Evolutionary conservation across 192 early-diverging fungal species (phyloP).

Genomic region (Cetraspora pellucida): DNA sequence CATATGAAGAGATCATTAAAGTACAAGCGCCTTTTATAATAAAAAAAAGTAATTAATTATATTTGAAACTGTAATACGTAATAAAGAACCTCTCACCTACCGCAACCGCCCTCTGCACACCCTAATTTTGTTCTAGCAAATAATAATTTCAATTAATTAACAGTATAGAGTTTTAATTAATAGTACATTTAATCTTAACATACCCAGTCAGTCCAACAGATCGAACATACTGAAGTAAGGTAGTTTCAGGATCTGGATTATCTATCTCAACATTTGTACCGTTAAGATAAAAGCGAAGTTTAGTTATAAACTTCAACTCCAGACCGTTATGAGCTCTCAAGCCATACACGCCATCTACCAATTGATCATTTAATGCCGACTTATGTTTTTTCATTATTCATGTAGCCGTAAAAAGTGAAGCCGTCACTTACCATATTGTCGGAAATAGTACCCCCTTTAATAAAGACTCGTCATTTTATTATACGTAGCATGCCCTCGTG

Average conservation of each 20-base stretch:
- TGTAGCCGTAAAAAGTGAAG: no score
- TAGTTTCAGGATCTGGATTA: constrained; percentile 63
- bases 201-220: constrained; percentile 59
- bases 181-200: not conserved
- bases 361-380: no score
- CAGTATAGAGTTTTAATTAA: not conserved
- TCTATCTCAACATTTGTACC: constrained; percentile 54
- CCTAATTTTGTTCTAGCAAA: constrained; percentile 76
- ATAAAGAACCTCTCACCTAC: constrained; percentile 33
- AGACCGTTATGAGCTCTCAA: no score
- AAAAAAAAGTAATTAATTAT: not conserved
- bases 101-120: constrained; percentile 78
- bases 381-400: no score
- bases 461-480: no score
- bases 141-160: not conserved
- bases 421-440: no score
- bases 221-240: constrained; percentile 69
- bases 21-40: constrained; percentile 63
- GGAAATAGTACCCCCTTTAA: no score
- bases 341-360: no score
- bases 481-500: no score
- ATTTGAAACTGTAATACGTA: not conserved
- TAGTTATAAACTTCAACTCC: constrained; percentile 13
- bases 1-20: constrained; percentile 66
- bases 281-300: constrained; percentile 66